Conservation (phyloP, 805 yeast genomes). For the Nakazawaea wyomingensis region DNA sequence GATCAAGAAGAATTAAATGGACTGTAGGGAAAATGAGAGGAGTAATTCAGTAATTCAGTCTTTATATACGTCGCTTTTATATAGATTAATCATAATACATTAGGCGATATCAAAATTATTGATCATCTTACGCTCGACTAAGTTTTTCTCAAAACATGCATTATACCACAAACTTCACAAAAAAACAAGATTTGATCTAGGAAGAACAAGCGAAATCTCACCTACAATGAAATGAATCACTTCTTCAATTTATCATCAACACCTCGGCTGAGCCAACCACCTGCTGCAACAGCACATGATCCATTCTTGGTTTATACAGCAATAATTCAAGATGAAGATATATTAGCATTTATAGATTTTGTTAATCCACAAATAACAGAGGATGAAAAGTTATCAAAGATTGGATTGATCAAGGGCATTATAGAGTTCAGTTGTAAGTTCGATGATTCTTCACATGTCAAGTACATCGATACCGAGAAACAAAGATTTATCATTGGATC, state of each 20-base stretch:
- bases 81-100: too few relatives aligned
- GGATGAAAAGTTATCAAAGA: constrained; percentile 4
- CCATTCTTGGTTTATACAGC: neutral
- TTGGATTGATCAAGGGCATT: constrained; percentile 11
- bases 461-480: constrained; percentile 10
- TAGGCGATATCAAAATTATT: too few relatives aligned
- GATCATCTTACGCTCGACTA: too few relatives aligned
- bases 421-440: constrained; percentile 10
- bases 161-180: too few relatives aligned
- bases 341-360: neutral
- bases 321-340: constrained; percentile 3
- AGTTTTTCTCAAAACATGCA: too few relatives aligned
- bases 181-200: too few relatives aligned
- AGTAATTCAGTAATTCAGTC: neutral
- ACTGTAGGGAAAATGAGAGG: neutral
- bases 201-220: too few relatives aligned
- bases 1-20: neutral
- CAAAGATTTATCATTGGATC: constrained; percentile 4
- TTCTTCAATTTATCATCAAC: neutral
- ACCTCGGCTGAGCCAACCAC: neutral
- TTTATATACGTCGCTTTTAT: neutral
- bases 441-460: constrained; percentile 2
- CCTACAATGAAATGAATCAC: constrained; percentile 4
- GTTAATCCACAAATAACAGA: neutral
- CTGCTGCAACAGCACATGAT: neutral